Conservation (phyloP, 2,329 filamentous ascomycete genomes). For the Pseudocercospora pini-densiflorae region DNA sequence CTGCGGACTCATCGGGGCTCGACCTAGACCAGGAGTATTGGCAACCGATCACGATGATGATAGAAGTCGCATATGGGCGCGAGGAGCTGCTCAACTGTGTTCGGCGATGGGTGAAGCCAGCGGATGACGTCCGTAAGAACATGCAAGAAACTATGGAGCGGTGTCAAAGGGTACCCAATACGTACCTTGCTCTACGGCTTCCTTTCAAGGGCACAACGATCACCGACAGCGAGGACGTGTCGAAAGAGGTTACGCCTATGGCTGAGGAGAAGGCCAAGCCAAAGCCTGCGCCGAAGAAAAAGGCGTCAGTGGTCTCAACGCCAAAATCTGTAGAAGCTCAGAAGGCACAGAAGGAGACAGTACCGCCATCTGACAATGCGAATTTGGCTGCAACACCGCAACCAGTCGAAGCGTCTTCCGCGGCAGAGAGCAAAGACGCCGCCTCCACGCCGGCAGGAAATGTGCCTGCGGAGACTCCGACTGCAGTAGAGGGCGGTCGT, state of each 20-base stretch:
- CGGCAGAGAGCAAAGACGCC: not conserved
- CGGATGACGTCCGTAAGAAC: constrained; percentile 57
- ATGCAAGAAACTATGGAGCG: constrained; percentile 64
- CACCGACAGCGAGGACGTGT: constrained; percentile 29
- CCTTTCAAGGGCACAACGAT: constrained; percentile 44
- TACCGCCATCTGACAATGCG: constrained; percentile 22
- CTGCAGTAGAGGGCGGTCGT: constrained; percentile 25
- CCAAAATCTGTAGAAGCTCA: constrained; percentile 22
- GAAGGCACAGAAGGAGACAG: constrained; percentile 26
- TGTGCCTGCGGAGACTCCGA: constrained; percentile 13
- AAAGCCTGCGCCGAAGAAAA: constrained; percentile 28
- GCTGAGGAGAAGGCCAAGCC: constrained; percentile 26
- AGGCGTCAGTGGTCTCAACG: constrained; percentile 18
- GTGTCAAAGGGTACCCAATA: constrained; percentile 59
- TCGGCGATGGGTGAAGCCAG: constrained; percentile 59
- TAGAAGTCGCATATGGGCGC: constrained; percentile 59
- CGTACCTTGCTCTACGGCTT: constrained; percentile 60
- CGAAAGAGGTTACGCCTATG: constrained; percentile 34
- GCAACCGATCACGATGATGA: constrained; percentile 68
- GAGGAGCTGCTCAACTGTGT: constrained; percentile 60
- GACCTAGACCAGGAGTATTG: constrained; percentile 68
- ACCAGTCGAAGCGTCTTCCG: not conserved
- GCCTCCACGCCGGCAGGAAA: not conserved
- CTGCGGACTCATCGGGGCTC: constrained; percentile 41
- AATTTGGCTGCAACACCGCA: constrained; percentile 14